Evolutionary conservation across 768 basidiomycete genomes (phyloP), one percentile per base, ranked within the genome.

Genomic region (Rickenella mellea): DNA sequence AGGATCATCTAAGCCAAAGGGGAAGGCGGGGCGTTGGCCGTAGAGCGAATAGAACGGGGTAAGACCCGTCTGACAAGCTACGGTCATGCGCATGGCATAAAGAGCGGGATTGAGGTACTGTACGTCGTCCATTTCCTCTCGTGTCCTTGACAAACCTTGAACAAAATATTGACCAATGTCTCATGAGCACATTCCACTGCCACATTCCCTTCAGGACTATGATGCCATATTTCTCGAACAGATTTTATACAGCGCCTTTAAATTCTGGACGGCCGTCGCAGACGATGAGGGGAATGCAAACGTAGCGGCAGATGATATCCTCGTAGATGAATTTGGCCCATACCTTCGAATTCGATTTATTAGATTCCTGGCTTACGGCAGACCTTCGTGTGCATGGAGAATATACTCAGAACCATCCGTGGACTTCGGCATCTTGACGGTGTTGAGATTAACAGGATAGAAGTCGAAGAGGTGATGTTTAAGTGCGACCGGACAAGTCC

Each of bases 251-350:
- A 0, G 54, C 55, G 0, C 51, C 56, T 29, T 53, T 53, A 42
- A 62, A 63, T 31, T 62, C 63, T 0, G 51, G 12, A 1, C 65
- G 61, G n/a, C 52, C 51, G 29, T 66, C 63, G 11, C 56, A 43
- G 1, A 52, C 51, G 30, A 54, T 40, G 6, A 49, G 42, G 11
- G 49, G 48, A 17, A 53, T 31, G 32, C 24, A 52, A n/a, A 40
- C 48, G 48, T 44, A 61, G 3, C 53, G 48, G 45, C 50, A 60
- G n/a, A 60, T 54, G 21, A 63, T 48, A 17, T 52, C 41, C 32
- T 62, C 51, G 29, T 54, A 64, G 6, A 65, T 52, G 41, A 65
- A 64, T 10, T 47, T 47, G 9, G 54, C 56, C 26, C 57, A 45
- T 1, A 28, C 35, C 4, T 40, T 14, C 0, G 55, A 47, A 12